phyloP scores from a whole-genome alignment of 208 protist genomes.

The Trypanosoma conorhini region DNA sequence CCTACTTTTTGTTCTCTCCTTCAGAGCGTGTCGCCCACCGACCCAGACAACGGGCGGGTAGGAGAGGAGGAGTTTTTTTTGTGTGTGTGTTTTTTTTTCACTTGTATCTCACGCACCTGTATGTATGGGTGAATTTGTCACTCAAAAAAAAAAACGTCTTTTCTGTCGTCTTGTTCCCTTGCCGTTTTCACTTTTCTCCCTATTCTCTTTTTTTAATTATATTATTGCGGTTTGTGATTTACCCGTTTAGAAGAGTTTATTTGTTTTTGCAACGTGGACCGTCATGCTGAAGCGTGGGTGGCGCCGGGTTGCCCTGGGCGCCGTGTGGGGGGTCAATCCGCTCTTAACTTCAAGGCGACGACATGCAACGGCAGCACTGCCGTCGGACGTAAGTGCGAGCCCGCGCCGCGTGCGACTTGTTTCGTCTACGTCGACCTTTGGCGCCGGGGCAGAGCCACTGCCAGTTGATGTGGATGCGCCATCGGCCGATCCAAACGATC shows the following conservation, averaged over 20 bases:
- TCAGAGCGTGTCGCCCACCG: not conserved
- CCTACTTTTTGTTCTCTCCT: not conserved
- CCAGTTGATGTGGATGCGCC: conserved; percentile 13
- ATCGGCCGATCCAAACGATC: conserved; percentile 30
- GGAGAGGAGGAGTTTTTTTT: not conserved
- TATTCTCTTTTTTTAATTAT: conserved; percentile 5
- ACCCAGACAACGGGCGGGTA: not conserved
- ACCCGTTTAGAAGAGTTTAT: not conserved
- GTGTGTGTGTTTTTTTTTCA: not conserved
- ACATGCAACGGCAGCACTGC: not conserved
- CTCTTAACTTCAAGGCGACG: not conserved
- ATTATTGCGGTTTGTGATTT: not conserved
- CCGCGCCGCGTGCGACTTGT: conserved; percentile 27
- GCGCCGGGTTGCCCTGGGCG: not conserved
- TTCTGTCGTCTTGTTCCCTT: not conserved
- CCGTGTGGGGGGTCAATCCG: not conserved
- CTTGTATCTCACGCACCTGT: not conserved
- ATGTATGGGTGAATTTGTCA: too few species aligned
- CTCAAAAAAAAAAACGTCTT: too few species aligned
- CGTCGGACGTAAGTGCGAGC: not conserved
- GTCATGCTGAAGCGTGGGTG: conserved; percentile 5
- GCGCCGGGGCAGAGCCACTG: not conserved
- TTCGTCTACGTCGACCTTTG: conserved; percentile 12
- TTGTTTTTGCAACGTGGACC: not conserved
- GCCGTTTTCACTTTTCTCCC: not conserved